Evolutionary conservation across 2,329 filamentous ascomycete genomes (phyloP).

Genomic region (Colletotrichum simmondsii): DNA sequence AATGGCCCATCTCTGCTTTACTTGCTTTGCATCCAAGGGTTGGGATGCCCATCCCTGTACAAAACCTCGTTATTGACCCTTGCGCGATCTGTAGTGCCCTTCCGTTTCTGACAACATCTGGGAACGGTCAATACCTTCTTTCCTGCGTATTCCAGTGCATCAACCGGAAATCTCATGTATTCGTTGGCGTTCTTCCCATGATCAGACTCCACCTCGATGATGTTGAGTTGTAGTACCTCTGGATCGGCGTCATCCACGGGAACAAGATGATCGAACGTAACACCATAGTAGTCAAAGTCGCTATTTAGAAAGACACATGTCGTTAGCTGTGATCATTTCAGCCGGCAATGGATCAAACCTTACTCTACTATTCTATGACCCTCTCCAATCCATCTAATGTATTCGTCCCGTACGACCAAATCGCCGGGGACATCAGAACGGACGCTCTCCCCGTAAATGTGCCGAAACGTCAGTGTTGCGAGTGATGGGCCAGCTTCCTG

Average conservation of each 20-base stretch:
- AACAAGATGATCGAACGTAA: constrained; percentile 54
- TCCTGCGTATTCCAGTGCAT: constrained; percentile 49
- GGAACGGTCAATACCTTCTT: constrained; percentile 53
- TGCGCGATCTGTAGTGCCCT: constrained; percentile 46
- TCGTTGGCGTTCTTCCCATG: constrained; percentile 46
- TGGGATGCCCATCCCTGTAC: background rate
- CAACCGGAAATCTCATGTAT: constrained; percentile 45
- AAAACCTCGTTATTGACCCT: constrained; percentile 42
- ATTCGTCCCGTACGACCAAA: constrained; percentile 37
- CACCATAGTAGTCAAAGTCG: constrained; percentile 50
- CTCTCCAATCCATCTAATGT: constrained; percentile 17
- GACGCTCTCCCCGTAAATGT: constrained; percentile 29
- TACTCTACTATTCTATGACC: constrained; percentile 4
- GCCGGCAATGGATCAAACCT: background rate
- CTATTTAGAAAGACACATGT: background rate
- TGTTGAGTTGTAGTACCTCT: constrained; percentile 55
- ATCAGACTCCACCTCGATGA: constrained; percentile 50
- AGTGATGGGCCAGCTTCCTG: constrained; percentile 33
- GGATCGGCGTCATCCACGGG: constrained; percentile 46
- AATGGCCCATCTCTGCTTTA: too few relatives aligned
- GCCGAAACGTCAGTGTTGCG: constrained; percentile 29
- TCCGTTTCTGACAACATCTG: constrained; percentile 53
- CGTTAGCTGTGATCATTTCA: too few relatives aligned
- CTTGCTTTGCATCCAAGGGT: too few relatives aligned
- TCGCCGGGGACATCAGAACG: constrained; percentile 5